These are phyloP conservation scores for Cladorrhinum sp. DNA, from an alignment of 2,329 filamentous ascomycete genomes.

Conservation along the genomic window DNA sequence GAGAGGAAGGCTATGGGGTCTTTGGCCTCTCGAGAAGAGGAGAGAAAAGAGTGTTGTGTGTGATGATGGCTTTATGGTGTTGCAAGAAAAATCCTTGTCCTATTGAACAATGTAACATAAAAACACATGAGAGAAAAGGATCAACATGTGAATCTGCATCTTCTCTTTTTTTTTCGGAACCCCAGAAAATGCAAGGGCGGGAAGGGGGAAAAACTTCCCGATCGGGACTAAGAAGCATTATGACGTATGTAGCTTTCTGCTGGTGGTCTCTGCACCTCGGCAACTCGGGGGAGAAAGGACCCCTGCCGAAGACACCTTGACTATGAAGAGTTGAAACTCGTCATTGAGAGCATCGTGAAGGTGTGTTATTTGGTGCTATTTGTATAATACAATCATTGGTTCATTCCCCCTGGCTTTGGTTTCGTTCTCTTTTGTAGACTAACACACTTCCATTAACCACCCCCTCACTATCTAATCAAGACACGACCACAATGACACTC, in stretches of 20 bases:
- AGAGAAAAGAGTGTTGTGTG: no score
- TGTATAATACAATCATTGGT: background rate
- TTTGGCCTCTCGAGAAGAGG: no score
- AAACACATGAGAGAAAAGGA: no score
- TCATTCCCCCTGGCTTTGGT: background rate
- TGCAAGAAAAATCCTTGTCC: no score
- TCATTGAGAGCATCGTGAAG: background rate
- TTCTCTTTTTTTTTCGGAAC: no score
- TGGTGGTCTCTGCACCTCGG: background rate
- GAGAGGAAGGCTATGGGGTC: no score
- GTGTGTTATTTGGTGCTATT: background rate
- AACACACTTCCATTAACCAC: no score
- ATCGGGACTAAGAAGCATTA: background rate
- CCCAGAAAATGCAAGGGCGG: no score
- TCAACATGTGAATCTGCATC: no score
- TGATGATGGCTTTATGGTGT: no score
- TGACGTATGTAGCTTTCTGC: slow-evolving; percentile 8
- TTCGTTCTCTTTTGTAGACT: background rate
- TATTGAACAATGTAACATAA: no score
- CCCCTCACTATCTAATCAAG: no score
- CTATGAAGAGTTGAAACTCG: background rate
- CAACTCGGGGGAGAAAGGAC: background rate
- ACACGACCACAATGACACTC: slow-evolving; percentile 24
- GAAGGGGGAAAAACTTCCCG: background rate
- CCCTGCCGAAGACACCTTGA: background rate